A percentile compares a stretch with the other conserved stretches of the same genome.
phyloP scores from a whole-genome alignment of 192 early-diverging fungal genomes.

The Coemansia guatemalensis region DNA sequence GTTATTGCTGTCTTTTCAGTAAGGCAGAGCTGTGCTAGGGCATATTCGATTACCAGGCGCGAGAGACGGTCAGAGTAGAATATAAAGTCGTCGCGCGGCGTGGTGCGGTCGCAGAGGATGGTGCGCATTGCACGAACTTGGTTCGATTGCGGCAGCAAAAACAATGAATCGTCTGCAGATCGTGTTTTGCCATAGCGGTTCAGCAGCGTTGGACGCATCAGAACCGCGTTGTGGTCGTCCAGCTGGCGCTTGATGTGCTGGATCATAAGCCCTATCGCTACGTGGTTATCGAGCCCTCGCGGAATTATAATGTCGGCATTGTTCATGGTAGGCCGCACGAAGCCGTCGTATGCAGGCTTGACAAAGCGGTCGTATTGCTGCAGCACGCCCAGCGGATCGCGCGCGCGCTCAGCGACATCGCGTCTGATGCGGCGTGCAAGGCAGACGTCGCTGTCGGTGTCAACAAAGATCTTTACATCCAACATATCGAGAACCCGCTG shows the following conservation, averaged over 20 bases:
- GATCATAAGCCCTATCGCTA: constrained; percentile 89
- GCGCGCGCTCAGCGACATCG: constrained; percentile 87
- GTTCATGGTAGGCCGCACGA: constrained; percentile 89
- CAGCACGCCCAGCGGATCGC: constrained; percentile 83
- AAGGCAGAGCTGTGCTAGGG: constrained; percentile 63
- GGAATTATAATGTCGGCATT: constrained; percentile 94
- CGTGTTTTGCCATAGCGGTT: constrained; percentile 20
- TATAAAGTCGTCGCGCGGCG: constrained; percentile 81
- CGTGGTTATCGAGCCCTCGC: constrained; percentile 84
- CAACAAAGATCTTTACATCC: constrained; percentile 92
- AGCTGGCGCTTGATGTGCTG: constrained; percentile 87
- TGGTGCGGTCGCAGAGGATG: constrained; percentile 71
- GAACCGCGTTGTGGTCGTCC: constrained; percentile 58
- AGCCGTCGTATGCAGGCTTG: constrained; percentile 91
- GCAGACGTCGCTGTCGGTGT: constrained; percentile 92
- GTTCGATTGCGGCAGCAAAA: constrained; percentile 51
- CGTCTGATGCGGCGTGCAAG: constrained; percentile 84
- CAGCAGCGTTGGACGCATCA: constrained; percentile 42
- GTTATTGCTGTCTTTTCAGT: constrained; percentile 54
- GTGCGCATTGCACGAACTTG: constrained; percentile 74
- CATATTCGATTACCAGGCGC: constrained; percentile 79
- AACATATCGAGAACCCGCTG: constrained; percentile 74
- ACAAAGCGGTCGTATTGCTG: constrained; percentile 92
- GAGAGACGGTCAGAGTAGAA: constrained; percentile 91
- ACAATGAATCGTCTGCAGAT: constrained; percentile 25